Conservation (phyloP, 441 rosid species). For the Erysimum cheiri region DNA sequence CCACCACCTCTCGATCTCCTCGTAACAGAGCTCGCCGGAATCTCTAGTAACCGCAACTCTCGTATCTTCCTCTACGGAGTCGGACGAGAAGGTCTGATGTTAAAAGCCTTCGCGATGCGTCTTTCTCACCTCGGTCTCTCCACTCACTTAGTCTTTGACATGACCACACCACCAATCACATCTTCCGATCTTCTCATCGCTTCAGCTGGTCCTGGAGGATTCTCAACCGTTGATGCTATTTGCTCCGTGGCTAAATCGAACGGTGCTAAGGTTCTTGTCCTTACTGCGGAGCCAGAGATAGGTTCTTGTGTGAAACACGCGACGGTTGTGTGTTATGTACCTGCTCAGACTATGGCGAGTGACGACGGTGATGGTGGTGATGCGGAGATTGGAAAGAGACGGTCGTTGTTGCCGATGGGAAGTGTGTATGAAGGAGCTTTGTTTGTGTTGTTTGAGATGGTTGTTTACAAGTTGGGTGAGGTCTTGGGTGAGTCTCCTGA, state of each 20-base stretch:
- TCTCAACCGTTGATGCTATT: conserved; percentile 87
- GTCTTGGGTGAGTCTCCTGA: conserved; percentile 63
- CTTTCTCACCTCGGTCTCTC: conserved; percentile 80
- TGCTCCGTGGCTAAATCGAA: conserved; percentile 64
- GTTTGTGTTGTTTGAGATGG: conserved; percentile 94
- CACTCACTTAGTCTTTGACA: conserved; percentile 77
- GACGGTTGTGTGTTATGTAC: conserved; percentile 62
- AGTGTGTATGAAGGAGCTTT: conserved; percentile 84
- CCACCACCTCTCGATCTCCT: conserved; percentile 64
- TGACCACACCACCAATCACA: conserved; percentile 83
- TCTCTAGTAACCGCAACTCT: conserved; percentile 53
- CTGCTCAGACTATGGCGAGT: conserved; percentile 85
- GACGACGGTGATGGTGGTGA: conserved; percentile 37
- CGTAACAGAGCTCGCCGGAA: conserved; percentile 53
- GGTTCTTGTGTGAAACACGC: conserved; percentile 73
- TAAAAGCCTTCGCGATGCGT: conserved; percentile 84
- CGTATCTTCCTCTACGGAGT: conserved; percentile 79
- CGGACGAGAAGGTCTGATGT: conserved; percentile 89
- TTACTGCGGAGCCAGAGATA: conserved; percentile 73
- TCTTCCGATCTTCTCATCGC: conserved; percentile 72
- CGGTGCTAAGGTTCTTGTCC: conserved; percentile 65
- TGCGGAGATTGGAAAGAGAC: conserved; percentile 33
- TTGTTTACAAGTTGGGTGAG: conserved; percentile 66
- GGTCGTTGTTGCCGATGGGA: conserved; percentile 85
- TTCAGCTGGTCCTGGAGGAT: conserved; percentile 88